Percentiles rank a stretch among this genome's conserved stretches.
These are phyloP conservation scores for Cunninghamia lanceolata DNA, from an alignment of 75 land plant genomes.

Conservation along the genomic window DNA sequence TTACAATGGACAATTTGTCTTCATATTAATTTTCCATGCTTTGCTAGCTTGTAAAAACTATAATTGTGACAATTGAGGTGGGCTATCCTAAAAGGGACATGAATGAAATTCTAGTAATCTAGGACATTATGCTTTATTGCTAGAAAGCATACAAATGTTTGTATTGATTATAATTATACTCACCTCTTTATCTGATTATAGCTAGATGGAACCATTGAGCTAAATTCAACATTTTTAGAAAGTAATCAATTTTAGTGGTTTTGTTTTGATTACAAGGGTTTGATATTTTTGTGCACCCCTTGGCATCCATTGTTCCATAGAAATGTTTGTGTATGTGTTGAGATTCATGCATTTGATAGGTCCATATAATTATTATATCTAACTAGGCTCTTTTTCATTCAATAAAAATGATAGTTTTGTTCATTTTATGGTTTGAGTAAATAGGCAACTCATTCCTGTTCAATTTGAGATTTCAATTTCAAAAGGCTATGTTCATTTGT, in stretches of 20 bases:
- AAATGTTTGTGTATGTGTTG: background rate
- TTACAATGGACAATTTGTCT: background rate
- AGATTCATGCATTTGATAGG: background rate
- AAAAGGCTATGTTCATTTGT: background rate
- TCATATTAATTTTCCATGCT: background rate
- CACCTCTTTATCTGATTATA: slow-evolving; percentile 29
- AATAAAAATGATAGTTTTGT: background rate
- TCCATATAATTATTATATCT: background rate
- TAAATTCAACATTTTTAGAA: slow-evolving; percentile 69
- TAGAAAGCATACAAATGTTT: background rate
- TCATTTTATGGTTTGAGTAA: background rate
- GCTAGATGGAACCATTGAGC: slow-evolving; percentile 77
- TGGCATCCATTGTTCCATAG: background rate
- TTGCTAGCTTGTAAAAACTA: slow-evolving; percentile 51
- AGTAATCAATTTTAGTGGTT: background rate
- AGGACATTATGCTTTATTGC: background rate
- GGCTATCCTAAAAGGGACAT: slow-evolving; percentile 81
- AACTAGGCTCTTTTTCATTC: background rate
- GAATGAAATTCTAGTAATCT: slow-evolving; percentile 89
- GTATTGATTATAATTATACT: background rate
- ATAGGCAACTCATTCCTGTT: background rate
- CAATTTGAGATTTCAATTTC: background rate
- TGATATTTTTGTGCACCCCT: background rate
- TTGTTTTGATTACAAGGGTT: background rate
- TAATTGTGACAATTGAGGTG: slow-evolving; percentile 80